A percentile compares a stretch with the other conserved stretches of the same genome.
Evolutionary conservation across 2,329 filamentous ascomycete genomes (phyloP).

Genomic region (Periconia digitata): DNA sequence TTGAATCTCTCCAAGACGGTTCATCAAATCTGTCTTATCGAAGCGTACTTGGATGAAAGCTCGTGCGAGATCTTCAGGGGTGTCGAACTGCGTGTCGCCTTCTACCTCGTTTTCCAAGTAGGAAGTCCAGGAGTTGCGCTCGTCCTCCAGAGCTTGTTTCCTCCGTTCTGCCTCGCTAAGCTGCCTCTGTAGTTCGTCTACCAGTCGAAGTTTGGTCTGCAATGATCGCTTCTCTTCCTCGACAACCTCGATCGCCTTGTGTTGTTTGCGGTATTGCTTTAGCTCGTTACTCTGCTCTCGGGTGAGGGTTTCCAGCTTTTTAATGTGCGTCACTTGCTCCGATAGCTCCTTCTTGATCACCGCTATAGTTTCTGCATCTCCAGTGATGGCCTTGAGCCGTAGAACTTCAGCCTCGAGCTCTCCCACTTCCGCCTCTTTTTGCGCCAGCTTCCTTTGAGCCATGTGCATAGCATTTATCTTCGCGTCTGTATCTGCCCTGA

Average conservation of each 20-base stretch:
- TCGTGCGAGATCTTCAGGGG: conserved; percentile 82
- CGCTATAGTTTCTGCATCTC: conserved; percentile 80
- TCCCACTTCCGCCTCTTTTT: conserved; percentile 71
- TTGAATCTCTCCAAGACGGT: conserved; percentile 76
- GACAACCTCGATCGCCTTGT: conserved; percentile 88
- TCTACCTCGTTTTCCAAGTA: conserved; percentile 73
- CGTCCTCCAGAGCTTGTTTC: conserved; percentile 83
- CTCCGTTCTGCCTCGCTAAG: conserved; percentile 79
- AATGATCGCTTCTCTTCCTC: conserved; percentile 91
- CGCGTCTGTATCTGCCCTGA: conserved; percentile 60
- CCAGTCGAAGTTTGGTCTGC: conserved; percentile 73
- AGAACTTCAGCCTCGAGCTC: conserved; percentile 81
- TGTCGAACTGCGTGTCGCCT: conserved; percentile 74
- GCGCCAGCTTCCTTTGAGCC: conserved; percentile 66
- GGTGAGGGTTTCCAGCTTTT: conserved; percentile 77
- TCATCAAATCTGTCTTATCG: conserved; percentile 75
- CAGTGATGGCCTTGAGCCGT: conserved; percentile 80
- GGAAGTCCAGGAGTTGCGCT: conserved; percentile 81
- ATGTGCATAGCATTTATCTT: conserved; percentile 60
- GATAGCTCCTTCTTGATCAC: conserved; percentile 86
- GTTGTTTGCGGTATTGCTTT: conserved; percentile 75
- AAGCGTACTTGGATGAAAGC: conserved; percentile 82
- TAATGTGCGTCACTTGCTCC: conserved; percentile 90
- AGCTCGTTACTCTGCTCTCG: conserved; percentile 79
- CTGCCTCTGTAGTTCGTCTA: conserved; percentile 73